Evolutionary conservation across 257 asterid genomes (phyloP).

Genomic region (Fraxinus excelsior): DNA sequence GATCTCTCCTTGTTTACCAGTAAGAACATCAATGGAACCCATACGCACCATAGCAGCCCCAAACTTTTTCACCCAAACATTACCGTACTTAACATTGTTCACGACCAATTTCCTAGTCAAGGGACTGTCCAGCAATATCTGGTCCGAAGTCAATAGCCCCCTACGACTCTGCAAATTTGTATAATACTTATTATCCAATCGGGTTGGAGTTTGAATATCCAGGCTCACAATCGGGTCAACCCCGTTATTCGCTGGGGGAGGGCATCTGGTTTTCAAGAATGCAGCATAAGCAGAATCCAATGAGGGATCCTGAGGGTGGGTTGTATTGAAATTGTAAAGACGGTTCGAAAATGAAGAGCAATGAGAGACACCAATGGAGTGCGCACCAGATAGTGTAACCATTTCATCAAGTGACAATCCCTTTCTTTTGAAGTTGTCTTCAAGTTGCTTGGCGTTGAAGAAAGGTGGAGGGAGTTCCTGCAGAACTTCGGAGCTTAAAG

Average conservation of each 20-base stretch:
- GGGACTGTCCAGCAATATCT: constrained; percentile 35
- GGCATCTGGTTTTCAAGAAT: constrained; percentile 43
- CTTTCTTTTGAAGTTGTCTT: constrained; percentile 42
- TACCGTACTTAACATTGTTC: constrained; percentile 27
- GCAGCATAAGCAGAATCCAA: constrained; percentile 39
- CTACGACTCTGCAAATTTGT: constrained; percentile 26
- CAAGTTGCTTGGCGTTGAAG: constrained; percentile 36
- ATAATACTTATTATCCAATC: constrained; percentile 37
- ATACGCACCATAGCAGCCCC: constrained; percentile 48
- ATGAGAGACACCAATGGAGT: constrained; percentile 57
- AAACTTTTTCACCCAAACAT: constrained; percentile 38
- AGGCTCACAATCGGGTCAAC: constrained; percentile 30
- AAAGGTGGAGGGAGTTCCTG: constrained; percentile 55
- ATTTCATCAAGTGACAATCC: constrained; percentile 63
- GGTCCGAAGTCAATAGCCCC: constrained; percentile 46
- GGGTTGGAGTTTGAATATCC: constrained; percentile 33
- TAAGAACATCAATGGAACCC: constrained; percentile 48
- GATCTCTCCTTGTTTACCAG: constrained; percentile 48
- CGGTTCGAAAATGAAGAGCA: constrained; percentile 49
- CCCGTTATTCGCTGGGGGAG: constrained; percentile 19
- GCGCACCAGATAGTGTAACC: constrained; percentile 73
- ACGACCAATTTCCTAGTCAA: constrained; percentile 36
- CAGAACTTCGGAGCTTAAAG: constrained; percentile 38
- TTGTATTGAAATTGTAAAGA: constrained; percentile 34
- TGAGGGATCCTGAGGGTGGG: constrained; percentile 47